These are phyloP conservation scores for Saccharomycopsis sp. DNA, from an alignment of 805 yeast genomes.

Conservation along the genomic window DNA sequence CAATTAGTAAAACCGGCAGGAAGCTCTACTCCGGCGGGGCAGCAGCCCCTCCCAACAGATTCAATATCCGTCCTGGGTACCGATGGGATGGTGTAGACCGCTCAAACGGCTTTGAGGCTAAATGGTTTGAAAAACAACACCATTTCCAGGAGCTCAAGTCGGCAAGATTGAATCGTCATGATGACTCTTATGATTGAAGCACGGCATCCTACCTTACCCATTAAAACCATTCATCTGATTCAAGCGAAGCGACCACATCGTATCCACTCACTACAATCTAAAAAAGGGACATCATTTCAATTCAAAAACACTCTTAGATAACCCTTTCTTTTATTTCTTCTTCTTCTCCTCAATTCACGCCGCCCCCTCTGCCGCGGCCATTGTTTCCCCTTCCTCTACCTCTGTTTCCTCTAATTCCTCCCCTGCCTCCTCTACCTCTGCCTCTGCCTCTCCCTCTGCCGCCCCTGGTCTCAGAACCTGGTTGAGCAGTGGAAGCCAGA, in stretches of 20 bases:
- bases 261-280: too few relatives aligned
- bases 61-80: conserved; percentile 65
- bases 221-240: too few relatives aligned
- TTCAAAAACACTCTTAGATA: too few relatives aligned
- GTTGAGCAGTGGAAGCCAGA: neutral
- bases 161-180: too few relatives aligned
- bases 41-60: conserved; percentile 66
- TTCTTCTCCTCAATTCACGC: neutral
- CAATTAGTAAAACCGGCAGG: too few relatives aligned
- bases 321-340: neutral
- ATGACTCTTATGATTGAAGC: too few relatives aligned
- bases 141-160: too few relatives aligned
- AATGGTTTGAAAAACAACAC: conserved; percentile 36
- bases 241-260: too few relatives aligned
- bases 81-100: conserved; percentile 92
- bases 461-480: conserved; percentile 8
- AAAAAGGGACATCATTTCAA: too few relatives aligned
- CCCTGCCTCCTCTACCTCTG: conserved; percentile 22
- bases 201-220: too few relatives aligned
- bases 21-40: conserved; percentile 36
- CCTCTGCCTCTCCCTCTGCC: conserved; percentile 15
- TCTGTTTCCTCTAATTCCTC: conserved; percentile 24
- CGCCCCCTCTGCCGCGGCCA: neutral
- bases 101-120: conserved; percentile 75
- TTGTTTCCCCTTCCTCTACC: neutral